These are phyloP conservation scores for Fonsecaea erecta DNA, from an alignment of 2,329 filamentous ascomycete species.

Conservation along the genomic window DNA sequence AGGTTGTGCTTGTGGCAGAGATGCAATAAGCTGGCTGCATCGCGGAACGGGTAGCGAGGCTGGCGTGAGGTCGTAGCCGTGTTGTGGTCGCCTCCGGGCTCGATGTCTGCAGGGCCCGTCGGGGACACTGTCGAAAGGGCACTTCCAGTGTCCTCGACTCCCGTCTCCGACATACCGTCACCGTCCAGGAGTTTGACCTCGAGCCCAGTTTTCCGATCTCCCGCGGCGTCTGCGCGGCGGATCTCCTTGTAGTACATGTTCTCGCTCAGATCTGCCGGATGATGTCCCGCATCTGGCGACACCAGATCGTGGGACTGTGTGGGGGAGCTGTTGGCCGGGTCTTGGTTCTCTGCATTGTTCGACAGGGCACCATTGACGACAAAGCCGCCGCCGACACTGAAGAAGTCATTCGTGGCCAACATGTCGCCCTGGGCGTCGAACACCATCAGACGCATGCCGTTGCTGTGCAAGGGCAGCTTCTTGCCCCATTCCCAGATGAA, in stretches of 20 bases:
- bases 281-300: conserved; percentile 16
- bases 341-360: neutral
- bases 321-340: neutral
- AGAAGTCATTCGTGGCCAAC: conserved; percentile 32
- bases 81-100: neutral
- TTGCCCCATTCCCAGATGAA: conserved; percentile 34
- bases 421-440: conserved; percentile 32
- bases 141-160: neutral
- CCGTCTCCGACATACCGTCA: neutral
- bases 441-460: conserved; percentile 30
- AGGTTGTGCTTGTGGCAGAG: conserved; percentile 33
- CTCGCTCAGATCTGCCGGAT: conserved; percentile 27
- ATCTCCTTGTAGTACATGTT: conserved; percentile 34
- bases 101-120: neutral
- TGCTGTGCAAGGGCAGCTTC: conserved; percentile 33
- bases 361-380: conserved; percentile 30
- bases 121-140: neutral
- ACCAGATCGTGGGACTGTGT: neutral
- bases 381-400: conserved; percentile 34
- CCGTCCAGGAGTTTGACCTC: conserved; percentile 9
- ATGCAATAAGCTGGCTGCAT: conserved; percentile 27
- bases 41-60: conserved; percentile 30
- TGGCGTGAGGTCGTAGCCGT: neutral
- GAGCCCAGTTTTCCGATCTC: conserved; percentile 19
- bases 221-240: conserved; percentile 20